Base-by-base conservation (phyloP, 805 yeast genomes). In the Ogataea pilisensis region DNA sequence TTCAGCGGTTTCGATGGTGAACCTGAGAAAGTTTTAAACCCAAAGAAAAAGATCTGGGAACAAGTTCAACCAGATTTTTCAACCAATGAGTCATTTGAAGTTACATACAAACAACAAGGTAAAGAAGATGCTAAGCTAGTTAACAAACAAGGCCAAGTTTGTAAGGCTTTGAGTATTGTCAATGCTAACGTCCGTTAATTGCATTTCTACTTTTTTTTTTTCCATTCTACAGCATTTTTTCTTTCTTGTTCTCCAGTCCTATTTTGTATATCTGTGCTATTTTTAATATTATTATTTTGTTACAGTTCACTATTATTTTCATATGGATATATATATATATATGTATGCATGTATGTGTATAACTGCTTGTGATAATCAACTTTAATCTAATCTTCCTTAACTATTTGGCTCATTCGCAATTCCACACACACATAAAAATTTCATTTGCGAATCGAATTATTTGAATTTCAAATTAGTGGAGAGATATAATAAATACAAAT, bases 1-100 rank as follows among this genome's bases (percentile, higher is more conserved):
- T 93, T 93, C 58, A 96, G 89, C 69, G 95, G 88, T 43, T 89
- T 71, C 64, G 84, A 88, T 58, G 86, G 88, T 51, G 80, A 78
- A 41, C 98, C 99, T 51, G 95, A 89, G 68, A 78, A 86, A 58
- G 91, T 82, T 60, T 73, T 93, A 67, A 91, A 91, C 71, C 98
- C 99, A 56, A 93, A 93, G 82, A 93, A 93, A 85, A 93, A 93
- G 77, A 73, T 90, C 48, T 93, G 96, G 95, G 99, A 93, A 75
- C 76, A 90, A 39, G 72, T 85, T 50, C 99, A 93, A 74, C 98
- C 97, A 38, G 73, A 75, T 45, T 90, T 93, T 74, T 71, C 91
- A 43, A 91, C 98, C 24, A 79, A 72, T 51, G 93, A 79, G 31
- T 68, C 70, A 36, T 73, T 81, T 44, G 85, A 85, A 59, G 96